Base-by-base conservation (phyloP, 176 grass and related monocot species). In the Olyra latifolia region DNA sequence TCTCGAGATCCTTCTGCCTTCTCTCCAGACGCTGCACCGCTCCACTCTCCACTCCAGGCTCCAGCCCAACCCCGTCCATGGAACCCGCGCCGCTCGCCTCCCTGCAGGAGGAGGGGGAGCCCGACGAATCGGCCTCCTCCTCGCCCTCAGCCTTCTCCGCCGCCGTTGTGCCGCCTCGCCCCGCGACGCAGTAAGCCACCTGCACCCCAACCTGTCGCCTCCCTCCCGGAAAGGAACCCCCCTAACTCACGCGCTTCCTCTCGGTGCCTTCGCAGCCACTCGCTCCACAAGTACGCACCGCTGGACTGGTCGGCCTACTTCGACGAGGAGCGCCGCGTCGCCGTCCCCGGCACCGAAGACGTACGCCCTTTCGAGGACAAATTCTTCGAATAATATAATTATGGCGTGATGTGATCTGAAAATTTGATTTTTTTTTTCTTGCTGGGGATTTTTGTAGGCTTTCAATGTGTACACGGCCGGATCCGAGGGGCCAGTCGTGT, bases 401-500 rank as follows among this genome's bases (percentile, higher is more conserved):
- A 35, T 3, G 14, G 29, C 7, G 6, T 42, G 76, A 66, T 71
- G 72, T 35, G 83, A 81, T 91, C 69, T 57, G 71, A 83, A 5
- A 64, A 45, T 11, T 17, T 14, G 29, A 9, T 13, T 15, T 59
- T 58, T 83, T 40, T n/a, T 57, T 19, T 19, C 32, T 10, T 12
- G 12, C 10, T 19, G 10, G 28, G 7, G 2, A 5, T 63, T 30
- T 3, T 8, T 79, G 28, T 68, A 99, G 96, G 86, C 88, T 55
- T 99, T 99, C 85, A 91, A 89, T 62, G 81, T 93, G 68, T 99
- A 95, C 79, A 89, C 60, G 66, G 77, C 84, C 76, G 92, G 90
- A 82, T 95, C 92, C 76, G 88, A 93, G 29, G 96, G 96, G 12
- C 96, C 96, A 27, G 90, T 99, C 53, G 92, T 95, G 50, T 93